Percentiles rank a stretch among this genome's conserved stretches.
Evolutionary conservation across 1,284 basidiomycete species (phyloP).

Genomic region (Omphalotus olearius): DNA sequence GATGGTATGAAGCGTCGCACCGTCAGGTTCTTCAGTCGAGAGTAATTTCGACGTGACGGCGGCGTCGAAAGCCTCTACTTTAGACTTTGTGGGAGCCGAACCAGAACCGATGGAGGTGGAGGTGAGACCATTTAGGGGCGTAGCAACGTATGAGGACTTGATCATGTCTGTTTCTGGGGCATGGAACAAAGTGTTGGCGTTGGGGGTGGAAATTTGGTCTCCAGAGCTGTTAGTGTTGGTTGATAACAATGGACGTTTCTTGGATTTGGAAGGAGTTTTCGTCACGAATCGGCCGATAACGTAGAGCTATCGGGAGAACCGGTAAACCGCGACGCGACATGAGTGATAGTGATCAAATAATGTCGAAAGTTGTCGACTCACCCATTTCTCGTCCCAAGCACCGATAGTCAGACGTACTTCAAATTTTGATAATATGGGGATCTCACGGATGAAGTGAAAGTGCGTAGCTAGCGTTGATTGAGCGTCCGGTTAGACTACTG

Average conservation of each 20-base stretch:
- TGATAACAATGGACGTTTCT: not conserved
- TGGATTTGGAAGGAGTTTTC: constrained; percentile 9
- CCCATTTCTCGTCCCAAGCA: constrained; percentile 88
- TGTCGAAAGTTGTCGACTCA: constrained; percentile 23
- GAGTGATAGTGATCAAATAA: constrained; percentile 19
- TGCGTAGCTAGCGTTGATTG: constrained; percentile 48
- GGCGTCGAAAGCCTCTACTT: not conserved
- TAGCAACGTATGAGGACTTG: constrained; percentile 10
- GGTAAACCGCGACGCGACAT: constrained; percentile 1
- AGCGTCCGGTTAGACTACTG: not conserved
- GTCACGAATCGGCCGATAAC: constrained; percentile 29
- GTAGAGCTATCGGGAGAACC: constrained; percentile 23
- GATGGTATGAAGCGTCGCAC: constrained; percentile 63
- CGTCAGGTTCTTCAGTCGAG: constrained; percentile 45
- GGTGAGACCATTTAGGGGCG: constrained; percentile 6
- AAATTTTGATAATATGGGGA: constrained; percentile 67
- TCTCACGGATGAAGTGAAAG: constrained; percentile 75
- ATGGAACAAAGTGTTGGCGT: not conserved
- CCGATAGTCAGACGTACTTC: constrained; percentile 65
- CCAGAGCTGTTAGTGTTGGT: not conserved
- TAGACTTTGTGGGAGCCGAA: not conserved
- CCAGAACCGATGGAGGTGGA: not conserved
- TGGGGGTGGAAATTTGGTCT: not conserved
- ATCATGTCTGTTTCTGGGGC: not conserved
- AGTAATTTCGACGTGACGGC: constrained; percentile 31